Percentiles rank a stretch among this genome's conserved stretches.
phyloP scores from a whole-genome alignment of 2,329 filamentous ascomycete species.

The Nannizziopsis arthrosporioides region DNA sequence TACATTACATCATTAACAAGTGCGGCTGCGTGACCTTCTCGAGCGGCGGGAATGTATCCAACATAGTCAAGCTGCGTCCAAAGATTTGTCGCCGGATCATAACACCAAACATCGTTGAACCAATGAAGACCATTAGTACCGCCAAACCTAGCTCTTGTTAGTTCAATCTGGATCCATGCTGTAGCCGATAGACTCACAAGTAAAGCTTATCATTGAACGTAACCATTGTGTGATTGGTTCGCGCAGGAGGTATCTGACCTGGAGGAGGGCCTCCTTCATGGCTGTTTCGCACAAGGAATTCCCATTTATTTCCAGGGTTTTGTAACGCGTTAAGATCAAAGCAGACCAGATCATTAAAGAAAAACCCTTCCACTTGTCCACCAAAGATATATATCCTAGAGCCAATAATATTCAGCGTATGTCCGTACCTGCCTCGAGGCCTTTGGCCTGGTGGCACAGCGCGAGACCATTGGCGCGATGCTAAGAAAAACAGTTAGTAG shows the following conservation, averaged over 20 bases:
- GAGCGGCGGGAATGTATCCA: conserved; percentile 85
- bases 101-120: conserved; percentile 99
- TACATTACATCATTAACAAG: conserved; percentile 98
- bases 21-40: conserved; percentile 88
- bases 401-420: conserved; percentile 89
- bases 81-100: conserved; percentile 67
- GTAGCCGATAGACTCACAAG: conserved; percentile 50
- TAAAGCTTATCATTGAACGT: conserved; percentile 90
- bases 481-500: conserved; percentile 39
- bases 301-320: conserved; percentile 84
- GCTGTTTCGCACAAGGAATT: conserved; percentile 70
- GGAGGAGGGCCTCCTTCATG: conserved; percentile 46
- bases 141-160: conserved; percentile 56
- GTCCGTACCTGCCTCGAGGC: conserved; percentile 84
- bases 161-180: conserved; percentile 10
- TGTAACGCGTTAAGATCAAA: conserved; percentile 95
- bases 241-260: conserved; percentile 65
- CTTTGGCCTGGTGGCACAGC: conserved; percentile 76
- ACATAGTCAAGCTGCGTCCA: conserved; percentile 93
- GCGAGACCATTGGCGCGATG: conserved; percentile 94
- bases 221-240: conserved; percentile 89
- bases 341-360: conserved; percentile 92
- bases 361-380: conserved; percentile 91
- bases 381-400: conserved; percentile 98
- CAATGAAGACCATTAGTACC: conserved; percentile 91